Percentiles rank a stretch among this genome's conserved stretches.
These are phyloP conservation scores for Hanseniaspora singularis DNA, from an alignment of 805 yeast genomes.

Conservation along the genomic window DNA sequence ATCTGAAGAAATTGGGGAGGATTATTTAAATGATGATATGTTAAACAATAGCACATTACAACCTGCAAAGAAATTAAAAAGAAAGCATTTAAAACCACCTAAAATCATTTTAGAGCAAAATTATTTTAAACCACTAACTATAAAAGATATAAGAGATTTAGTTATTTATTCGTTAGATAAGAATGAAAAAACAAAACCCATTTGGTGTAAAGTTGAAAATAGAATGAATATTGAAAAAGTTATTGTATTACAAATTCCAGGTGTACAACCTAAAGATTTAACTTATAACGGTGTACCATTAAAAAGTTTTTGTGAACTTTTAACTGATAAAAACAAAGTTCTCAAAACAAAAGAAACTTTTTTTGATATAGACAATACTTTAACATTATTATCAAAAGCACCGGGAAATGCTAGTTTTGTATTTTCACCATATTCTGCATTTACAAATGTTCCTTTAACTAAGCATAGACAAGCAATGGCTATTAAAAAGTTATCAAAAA, in stretches of 20 bases:
- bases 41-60: neutral
- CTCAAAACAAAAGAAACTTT: constrained; percentile 1
- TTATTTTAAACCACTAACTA: constrained; percentile 24
- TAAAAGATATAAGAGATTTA: constrained; percentile 38
- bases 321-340: constrained; percentile 8
- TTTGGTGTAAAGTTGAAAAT: constrained; percentile 41
- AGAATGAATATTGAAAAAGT: constrained; percentile 39
- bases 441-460: constrained; percentile 46
- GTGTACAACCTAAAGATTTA: constrained; percentile 38
- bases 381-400: constrained; percentile 34
- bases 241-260: constrained; percentile 53
- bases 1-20: neutral
- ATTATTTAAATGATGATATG: neutral
- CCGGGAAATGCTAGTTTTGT: constrained; percentile 57
- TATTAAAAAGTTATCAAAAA: constrained; percentile 23
- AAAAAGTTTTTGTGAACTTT: constrained; percentile 8
- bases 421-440: constrained; percentile 43
- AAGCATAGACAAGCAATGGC: constrained; percentile 42
- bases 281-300: neutral
- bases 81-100: constrained; percentile 23
- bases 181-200: constrained; percentile 32
- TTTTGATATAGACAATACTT: constrained; percentile 13
- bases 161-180: constrained; percentile 34
- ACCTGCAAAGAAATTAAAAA: constrained; percentile 25
- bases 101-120: constrained; percentile 29